These are phyloP conservation scores for Fragilaria crotonensis DNA, from an alignment of 108 stramenopile species.

Conservation along the genomic window DNA sequence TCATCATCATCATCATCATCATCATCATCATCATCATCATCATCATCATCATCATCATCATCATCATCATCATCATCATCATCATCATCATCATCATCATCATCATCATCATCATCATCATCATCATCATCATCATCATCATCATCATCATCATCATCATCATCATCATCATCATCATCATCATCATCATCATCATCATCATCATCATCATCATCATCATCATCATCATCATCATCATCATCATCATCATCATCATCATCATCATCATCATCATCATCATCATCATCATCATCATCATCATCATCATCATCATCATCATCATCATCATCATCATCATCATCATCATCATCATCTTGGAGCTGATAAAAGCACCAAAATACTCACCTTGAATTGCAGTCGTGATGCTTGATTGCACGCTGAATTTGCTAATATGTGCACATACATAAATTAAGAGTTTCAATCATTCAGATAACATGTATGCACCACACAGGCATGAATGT, in stretches of 20 bases:
- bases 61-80: constrained; percentile 1
- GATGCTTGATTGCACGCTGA: neutral
- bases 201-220: neutral
- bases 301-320: constrained; percentile 1
- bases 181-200: constrained; percentile 1
- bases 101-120: neutral
- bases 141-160: neutral
- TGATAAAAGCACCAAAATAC: neutral
- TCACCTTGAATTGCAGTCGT: neutral
- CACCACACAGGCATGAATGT: too few species aligned
- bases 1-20: constrained; percentile 1
- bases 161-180: neutral
- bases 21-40: neutral
- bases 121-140: neutral
- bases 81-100: neutral
- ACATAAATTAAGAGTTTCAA: too few species aligned
- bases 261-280: neutral
- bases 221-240: neutral
- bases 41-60: neutral
- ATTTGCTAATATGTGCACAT: too few species aligned
- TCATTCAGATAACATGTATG: too few species aligned
- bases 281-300: neutral
- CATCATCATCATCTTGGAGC: constrained; percentile 1
- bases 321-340: neutral
- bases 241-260: constrained; percentile 1